Conservation (phyloP, 1,284 basidiomycete genomes). For the Spongiforma sp. region DNA sequence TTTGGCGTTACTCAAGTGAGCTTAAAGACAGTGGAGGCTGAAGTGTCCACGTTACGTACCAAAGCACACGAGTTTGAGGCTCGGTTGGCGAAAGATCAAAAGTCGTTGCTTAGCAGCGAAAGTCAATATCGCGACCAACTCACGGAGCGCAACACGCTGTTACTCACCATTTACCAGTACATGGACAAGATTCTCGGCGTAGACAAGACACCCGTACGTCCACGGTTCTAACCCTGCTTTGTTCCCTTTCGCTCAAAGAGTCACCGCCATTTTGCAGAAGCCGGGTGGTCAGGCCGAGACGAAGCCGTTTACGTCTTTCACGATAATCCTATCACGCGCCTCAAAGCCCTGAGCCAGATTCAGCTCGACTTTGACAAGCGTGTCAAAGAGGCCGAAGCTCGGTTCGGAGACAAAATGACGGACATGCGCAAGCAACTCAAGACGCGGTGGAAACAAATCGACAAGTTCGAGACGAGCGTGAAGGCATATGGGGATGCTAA, state of each 20-base stretch:
- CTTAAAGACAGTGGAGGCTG: slow-evolving; percentile 69
- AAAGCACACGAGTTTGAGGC: slow-evolving; percentile 80
- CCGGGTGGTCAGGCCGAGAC: slow-evolving; percentile 77
- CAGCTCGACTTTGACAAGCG: slow-evolving; percentile 88
- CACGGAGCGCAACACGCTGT: slow-evolving; percentile 89
- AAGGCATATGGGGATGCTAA: slow-evolving; percentile 87
- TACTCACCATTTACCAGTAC: slow-evolving; percentile 94
- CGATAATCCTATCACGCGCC: slow-evolving; percentile 88
- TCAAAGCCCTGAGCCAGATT: slow-evolving; percentile 85
- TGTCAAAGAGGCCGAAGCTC: slow-evolving; percentile 79
- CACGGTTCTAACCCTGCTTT: not conserved
- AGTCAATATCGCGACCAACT: slow-evolving; percentile 88
- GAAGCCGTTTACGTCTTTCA: slow-evolving; percentile 94
- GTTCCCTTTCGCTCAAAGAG: not conserved
- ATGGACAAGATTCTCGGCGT: slow-evolving; percentile 93
- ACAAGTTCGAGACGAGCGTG: slow-evolving; percentile 90
- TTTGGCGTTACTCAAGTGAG: slow-evolving; percentile 71
- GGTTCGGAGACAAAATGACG: slow-evolving; percentile 73
- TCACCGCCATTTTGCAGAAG: slow-evolving; percentile 57
- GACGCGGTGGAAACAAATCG: slow-evolving; percentile 88
- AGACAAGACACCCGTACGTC: slow-evolving; percentile 80
- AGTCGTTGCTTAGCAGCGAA: slow-evolving; percentile 73
- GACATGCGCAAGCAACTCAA: slow-evolving; percentile 91
- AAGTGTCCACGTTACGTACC: slow-evolving; percentile 60
- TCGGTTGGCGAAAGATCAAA: slow-evolving; percentile 84